These are phyloP conservation scores for Zasmidium angulare DNA, from an alignment of 2,329 filamentous ascomycete species.

Conservation along the genomic window DNA sequence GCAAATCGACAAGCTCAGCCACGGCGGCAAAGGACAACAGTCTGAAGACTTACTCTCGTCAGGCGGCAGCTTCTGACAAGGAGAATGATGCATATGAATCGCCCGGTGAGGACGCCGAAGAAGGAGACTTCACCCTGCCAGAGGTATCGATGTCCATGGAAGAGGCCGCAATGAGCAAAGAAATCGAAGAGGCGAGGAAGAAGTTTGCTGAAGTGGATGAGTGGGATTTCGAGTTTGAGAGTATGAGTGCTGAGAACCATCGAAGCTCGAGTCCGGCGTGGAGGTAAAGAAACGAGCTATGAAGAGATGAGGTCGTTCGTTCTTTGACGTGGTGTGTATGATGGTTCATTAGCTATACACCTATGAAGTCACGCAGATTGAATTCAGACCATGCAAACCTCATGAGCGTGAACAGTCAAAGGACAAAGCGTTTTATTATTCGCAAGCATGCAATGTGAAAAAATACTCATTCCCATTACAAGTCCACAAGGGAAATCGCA, in stretches of 20 bases:
- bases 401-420: too few relatives aligned
- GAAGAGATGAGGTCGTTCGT: background rate
- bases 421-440: too few relatives aligned
- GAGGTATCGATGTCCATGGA: slow-evolving; percentile 29
- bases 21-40: slow-evolving; percentile 20
- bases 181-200: slow-evolving; percentile 45
- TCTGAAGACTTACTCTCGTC: slow-evolving; percentile 27
- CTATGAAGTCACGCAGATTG: too few relatives aligned
- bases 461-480: too few relatives aligned
- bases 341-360: too few relatives aligned
- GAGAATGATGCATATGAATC: slow-evolving; percentile 40
- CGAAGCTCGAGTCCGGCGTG: slow-evolving; percentile 34
- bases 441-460: too few relatives aligned
- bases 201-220: slow-evolving; percentile 53
- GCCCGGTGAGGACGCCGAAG: slow-evolving; percentile 28
- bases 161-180: slow-evolving; percentile 34
- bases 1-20: too few relatives aligned
- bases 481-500: too few relatives aligned
- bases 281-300: slow-evolving; percentile 21
- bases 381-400: too few relatives aligned
- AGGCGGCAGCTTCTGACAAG: slow-evolving; percentile 43
- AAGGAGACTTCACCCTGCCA: slow-evolving; percentile 24
- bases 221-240: slow-evolving; percentile 54
- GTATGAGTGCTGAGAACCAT: slow-evolving; percentile 45
- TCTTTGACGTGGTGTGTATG: too few relatives aligned